A percentile compares a stretch with the other conserved stretches of the same genome.
Evolutionary conservation across 306 rosid genomes (phyloP).

Genomic region (Cucumis melo): DNA sequence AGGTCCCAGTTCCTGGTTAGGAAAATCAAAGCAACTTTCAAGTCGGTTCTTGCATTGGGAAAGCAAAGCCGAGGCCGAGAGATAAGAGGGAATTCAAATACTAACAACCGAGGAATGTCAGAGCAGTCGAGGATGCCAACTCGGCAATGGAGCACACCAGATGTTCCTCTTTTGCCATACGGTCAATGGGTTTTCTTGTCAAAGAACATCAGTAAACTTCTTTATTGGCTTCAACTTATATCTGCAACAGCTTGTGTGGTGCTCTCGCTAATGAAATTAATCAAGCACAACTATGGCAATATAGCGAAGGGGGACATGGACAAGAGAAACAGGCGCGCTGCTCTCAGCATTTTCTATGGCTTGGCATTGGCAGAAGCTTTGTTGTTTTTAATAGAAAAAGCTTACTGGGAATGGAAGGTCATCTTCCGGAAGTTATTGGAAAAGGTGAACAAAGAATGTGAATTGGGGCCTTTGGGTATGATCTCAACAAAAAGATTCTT

Average conservation of each 20-base stretch:
- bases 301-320: conserved; percentile 68
- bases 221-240: conserved; percentile 86
- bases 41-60: conserved; percentile 20
- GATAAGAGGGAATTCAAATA: conserved; percentile 5
- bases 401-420: conserved; percentile 76
- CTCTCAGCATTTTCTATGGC: conserved; percentile 58
- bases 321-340: conserved; percentile 58
- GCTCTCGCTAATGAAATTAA: conserved; percentile 58
- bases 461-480: conserved; percentile 54
- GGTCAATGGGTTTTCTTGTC: conserved; percentile 57
- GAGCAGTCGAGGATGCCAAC: conserved; percentile 35
- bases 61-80: conserved; percentile 19
- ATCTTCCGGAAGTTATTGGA: conserved; percentile 50
- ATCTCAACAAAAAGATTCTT: conserved; percentile 65
- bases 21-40: conserved; percentile 25
- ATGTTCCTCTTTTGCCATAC: conserved; percentile 75
- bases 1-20: conserved; percentile 28
- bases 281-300: conserved; percentile 54
- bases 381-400: conserved; percentile 66
- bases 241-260: conserved; percentile 76
- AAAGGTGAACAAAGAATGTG: conserved; percentile 56
- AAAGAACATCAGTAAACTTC: conserved; percentile 58
- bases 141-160: conserved; percentile 61
- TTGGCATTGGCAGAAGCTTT: conserved; percentile 85
- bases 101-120: background rate